These are phyloP conservation scores for Lathyrus tuberosus DNA, from an alignment of 306 rosid species.

Conservation along the genomic window DNA sequence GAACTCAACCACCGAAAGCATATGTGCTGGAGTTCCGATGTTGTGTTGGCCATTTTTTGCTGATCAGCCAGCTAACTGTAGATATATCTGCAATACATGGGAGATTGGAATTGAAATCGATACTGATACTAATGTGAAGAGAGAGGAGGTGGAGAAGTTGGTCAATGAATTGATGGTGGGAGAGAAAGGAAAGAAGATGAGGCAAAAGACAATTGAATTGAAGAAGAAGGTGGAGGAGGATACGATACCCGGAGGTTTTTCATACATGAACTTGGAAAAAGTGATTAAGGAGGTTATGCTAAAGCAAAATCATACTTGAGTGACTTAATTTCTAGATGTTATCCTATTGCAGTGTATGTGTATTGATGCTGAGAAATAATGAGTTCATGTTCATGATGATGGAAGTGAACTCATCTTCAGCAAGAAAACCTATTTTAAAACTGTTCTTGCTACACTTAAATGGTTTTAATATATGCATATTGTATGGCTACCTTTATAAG, in stretches of 20 bases:
- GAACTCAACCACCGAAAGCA: conserved; percentile 44
- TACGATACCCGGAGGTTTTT: conserved; percentile 36
- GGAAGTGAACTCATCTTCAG: too few relatives aligned
- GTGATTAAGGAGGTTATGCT: conserved; percentile 36
- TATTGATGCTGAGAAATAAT: too few relatives aligned
- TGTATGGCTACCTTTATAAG: too few relatives aligned
- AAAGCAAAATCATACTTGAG: neutral
- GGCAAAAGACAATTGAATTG: conserved; percentile 27
- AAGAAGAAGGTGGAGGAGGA: conserved; percentile 35
- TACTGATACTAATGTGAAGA: conserved; percentile 31
- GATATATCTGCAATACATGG: conserved; percentile 32
- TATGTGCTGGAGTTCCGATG: conserved; percentile 42
- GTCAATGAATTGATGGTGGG: conserved; percentile 46
- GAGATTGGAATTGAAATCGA: conserved; percentile 43
- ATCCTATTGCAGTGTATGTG: too few relatives aligned
- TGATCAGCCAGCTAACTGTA: conserved; percentile 37
- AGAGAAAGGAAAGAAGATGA: conserved; percentile 44
- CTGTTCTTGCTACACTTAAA: too few relatives aligned
- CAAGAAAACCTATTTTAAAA: too few relatives aligned
- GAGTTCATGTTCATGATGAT: too few relatives aligned
- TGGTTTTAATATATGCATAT: too few relatives aligned
- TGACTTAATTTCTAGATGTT: neutral
- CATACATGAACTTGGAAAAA: conserved; percentile 27
- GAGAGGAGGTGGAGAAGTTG: conserved; percentile 41
- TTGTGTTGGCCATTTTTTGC: conserved; percentile 45